phyloP scores from a whole-genome alignment of 805 yeast genomes.

The Saccharomycopsis fodiens region DNA sequence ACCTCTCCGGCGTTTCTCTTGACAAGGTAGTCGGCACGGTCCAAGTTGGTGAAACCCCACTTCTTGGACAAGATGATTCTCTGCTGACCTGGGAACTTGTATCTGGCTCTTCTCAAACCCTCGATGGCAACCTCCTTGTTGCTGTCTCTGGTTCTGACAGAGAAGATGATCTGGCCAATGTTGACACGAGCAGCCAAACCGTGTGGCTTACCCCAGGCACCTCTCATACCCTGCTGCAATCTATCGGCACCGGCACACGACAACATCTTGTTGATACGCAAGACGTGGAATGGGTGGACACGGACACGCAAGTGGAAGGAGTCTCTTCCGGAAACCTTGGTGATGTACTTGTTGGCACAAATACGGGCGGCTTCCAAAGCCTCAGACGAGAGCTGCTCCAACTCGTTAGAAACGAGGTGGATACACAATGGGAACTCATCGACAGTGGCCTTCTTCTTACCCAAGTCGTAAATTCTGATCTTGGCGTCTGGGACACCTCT shows the following conservation, averaged over 20 bases:
- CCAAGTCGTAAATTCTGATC: slow-evolving; percentile 98
- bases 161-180: slow-evolving; percentile 97
- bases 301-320: slow-evolving; percentile 99
- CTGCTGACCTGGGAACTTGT: slow-evolving; percentile 99
- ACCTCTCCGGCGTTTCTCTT: slow-evolving; percentile 97
- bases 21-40: slow-evolving; percentile 94
- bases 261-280: slow-evolving; percentile 99
- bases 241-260: slow-evolving; percentile 99
- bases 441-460: slow-evolving; percentile 99
- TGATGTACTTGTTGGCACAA: slow-evolving; percentile 99
- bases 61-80: slow-evolving; percentile 98
- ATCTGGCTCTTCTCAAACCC: slow-evolving; percentile 99
- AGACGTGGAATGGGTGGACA: slow-evolving; percentile 99
- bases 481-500: slow-evolving; percentile 99
- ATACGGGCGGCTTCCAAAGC: slow-evolving; percentile 99
- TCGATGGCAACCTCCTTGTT: slow-evolving; percentile 97
- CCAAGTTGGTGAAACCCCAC: slow-evolving; percentile 99
- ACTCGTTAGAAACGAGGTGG: slow-evolving; percentile 98
- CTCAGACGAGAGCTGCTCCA: slow-evolving; percentile 98
- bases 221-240: slow-evolving; percentile 99
- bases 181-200: slow-evolving; percentile 99
- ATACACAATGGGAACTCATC: slow-evolving; percentile 99
- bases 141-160: slow-evolving; percentile 96
- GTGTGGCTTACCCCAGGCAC: slow-evolving; percentile 99
- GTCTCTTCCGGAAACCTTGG: slow-evolving; percentile 97